A percentile compares a stretch with the other conserved stretches of the same genome.
These are phyloP conservation scores for Micromonas commoda DNA, from an alignment of 139 green algal genomes.

Conservation along the genomic window DNA sequence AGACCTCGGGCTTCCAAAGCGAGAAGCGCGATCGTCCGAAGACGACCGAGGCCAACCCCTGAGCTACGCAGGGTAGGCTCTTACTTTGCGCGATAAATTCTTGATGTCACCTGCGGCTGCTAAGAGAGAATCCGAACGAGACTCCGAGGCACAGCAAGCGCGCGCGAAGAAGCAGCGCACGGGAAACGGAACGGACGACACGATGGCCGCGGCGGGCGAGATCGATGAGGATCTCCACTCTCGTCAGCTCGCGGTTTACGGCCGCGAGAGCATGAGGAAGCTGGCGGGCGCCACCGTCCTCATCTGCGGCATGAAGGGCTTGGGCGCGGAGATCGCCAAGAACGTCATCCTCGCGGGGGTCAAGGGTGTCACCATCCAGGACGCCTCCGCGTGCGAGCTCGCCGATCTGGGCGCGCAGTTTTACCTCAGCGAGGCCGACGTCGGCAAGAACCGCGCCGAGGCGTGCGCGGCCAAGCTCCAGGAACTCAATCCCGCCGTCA, in stretches of 20 bases:
- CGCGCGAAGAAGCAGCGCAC: background rate
- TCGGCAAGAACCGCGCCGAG: constrained; percentile 80
- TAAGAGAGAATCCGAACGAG: background rate
- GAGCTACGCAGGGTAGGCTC: too few species aligned
- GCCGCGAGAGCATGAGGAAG: constrained; percentile 82
- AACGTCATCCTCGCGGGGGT: constrained; percentile 96
- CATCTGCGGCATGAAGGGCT: constrained; percentile 71
- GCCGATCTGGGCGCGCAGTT: constrained; percentile 85
- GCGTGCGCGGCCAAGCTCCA: constrained; percentile 82
- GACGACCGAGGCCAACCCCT: too few species aligned
- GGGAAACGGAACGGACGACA: too few species aligned
- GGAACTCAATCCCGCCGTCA: constrained; percentile 90
- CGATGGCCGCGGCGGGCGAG: background rate
- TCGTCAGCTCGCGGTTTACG: constrained; percentile 95
- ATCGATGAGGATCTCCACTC: constrained; percentile 97
- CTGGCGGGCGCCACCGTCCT: constrained; percentile 77
- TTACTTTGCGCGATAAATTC: too few species aligned
- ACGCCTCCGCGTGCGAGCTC: constrained; percentile 48
- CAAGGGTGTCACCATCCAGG: constrained; percentile 80
- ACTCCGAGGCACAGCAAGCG: background rate
- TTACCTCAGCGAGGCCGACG: constrained; percentile 81
- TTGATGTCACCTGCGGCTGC: background rate
- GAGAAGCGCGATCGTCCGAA: too few species aligned
- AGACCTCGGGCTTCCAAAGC: too few species aligned
- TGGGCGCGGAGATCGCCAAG: constrained; percentile 93